Percentiles rank a stretch among this genome's conserved stretches.
These are phyloP conservation scores for Penicillium occitanis DNA, from an alignment of 2,329 filamentous ascomycete genomes.

Conservation along the genomic window DNA sequence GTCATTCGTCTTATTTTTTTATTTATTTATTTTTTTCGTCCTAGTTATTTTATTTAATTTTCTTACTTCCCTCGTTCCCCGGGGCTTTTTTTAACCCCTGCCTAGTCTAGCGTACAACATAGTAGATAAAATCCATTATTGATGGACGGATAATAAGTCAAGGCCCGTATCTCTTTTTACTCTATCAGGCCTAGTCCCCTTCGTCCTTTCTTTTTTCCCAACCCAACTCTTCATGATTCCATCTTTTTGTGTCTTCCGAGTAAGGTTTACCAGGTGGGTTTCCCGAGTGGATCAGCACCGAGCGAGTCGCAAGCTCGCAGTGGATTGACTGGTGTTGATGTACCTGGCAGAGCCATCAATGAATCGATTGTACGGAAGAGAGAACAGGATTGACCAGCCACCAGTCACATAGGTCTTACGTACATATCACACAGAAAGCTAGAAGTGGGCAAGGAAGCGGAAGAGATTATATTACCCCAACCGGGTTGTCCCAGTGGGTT, in stretches of 20 bases:
- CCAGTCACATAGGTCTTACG: slow-evolving; percentile 1
- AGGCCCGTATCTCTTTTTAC: not conserved
- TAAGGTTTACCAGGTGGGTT: slow-evolving; percentile 6
- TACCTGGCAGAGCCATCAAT: slow-evolving; percentile 5
- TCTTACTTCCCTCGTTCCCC: slow-evolving; percentile 12
- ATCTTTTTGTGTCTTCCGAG: slow-evolving; percentile 3
- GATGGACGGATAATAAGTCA: slow-evolving; percentile 10
- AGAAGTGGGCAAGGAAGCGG: not conserved
- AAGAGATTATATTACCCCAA: not conserved
- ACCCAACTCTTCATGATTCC: not conserved
- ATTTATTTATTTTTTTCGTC: slow-evolving; percentile 4
- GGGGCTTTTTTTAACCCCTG: slow-evolving; percentile 11
- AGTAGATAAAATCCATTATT: not conserved
- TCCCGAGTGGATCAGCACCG: slow-evolving; percentile 1
- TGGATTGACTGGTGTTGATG: not conserved
- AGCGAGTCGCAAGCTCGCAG: not conserved
- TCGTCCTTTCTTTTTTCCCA: slow-evolving; percentile 7
- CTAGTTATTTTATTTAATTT: slow-evolving; percentile 4
- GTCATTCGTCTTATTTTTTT: slow-evolving; percentile 13
- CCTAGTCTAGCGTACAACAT: not conserved
- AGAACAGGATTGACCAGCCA: not conserved
- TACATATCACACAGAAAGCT: slow-evolving; percentile 9
- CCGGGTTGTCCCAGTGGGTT: not conserved
- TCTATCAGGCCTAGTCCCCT: slow-evolving; percentile 5
- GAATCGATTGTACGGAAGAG: not conserved